Evolutionary conservation across 805 yeast species (phyloP).

Genomic region (Pichia paraexigua): DNA sequence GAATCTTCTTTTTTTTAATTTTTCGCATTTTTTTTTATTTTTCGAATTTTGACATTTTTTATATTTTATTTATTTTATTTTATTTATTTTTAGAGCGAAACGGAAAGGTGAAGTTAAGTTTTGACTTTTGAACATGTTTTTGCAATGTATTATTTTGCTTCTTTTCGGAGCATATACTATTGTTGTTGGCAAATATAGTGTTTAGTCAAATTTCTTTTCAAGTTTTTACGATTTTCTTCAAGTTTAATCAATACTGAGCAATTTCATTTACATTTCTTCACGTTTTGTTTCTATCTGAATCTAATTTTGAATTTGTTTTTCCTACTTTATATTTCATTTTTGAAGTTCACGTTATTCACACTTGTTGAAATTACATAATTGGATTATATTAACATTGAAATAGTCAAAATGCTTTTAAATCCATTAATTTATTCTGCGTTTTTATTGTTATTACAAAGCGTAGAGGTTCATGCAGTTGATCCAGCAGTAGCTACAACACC

Average conservation of each 20-base stretch:
- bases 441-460: background rate
- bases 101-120: background rate
- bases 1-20: too few relatives aligned
- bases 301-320: too few relatives aligned
- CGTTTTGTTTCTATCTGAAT: too few relatives aligned
- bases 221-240: too few relatives aligned
- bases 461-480: background rate
- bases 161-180: background rate
- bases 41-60: background rate
- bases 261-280: too few relatives aligned
- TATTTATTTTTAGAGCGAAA: background rate
- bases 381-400: background rate
- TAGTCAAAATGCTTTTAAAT: background rate
- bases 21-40: background rate
- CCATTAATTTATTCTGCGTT: background rate
- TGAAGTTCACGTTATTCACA: too few relatives aligned
- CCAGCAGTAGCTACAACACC: background rate
- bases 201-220: too few relatives aligned
- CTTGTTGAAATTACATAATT: background rate
- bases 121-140: background rate
- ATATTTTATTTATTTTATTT: background rate
- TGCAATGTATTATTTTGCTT: too few relatives aligned
- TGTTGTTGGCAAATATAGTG: background rate
- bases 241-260: too few relatives aligned
- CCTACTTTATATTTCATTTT: too few relatives aligned